phyloP scores from a whole-genome alignment of 305 asterid species.

The Fraxinus velutina region DNA sequence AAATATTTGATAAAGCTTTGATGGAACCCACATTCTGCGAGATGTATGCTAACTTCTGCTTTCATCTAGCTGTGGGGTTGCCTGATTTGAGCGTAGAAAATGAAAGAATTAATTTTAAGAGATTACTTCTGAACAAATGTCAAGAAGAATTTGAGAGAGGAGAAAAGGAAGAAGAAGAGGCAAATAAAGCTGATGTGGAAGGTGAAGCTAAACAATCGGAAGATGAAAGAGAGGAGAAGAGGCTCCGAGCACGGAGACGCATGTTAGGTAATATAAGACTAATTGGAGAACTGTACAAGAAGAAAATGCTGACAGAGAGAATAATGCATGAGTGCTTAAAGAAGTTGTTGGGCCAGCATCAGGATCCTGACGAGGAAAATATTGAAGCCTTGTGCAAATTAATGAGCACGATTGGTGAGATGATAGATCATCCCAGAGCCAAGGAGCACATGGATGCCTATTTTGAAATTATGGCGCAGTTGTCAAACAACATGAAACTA shows the following conservation, averaged over 20 bases:
- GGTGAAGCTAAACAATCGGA: conserved; percentile 58
- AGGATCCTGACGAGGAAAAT: conserved; percentile 76
- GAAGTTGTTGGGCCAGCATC: conserved; percentile 61
- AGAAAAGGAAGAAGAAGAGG: conserved; percentile 75
- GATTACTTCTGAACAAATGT: conserved; percentile 67
- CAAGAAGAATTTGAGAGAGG: conserved; percentile 85
- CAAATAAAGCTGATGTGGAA: conserved; percentile 55
- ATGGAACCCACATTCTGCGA: conserved; percentile 91
- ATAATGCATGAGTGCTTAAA: conserved; percentile 77
- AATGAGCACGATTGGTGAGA: conserved; percentile 82
- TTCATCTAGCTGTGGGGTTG: conserved; percentile 60
- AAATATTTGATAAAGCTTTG: conserved; percentile 82
- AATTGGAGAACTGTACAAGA: conserved; percentile 80
- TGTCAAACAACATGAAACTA: conserved; percentile 49
- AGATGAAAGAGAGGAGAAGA: conserved; percentile 64
- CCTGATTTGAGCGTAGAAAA: conserved; percentile 62
- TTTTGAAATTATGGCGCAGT: conserved; percentile 48
- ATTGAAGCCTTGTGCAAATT: conserved; percentile 77
- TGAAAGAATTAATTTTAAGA: conserved; percentile 64
- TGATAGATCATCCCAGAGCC: conserved; percentile 69
- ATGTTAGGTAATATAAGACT: conserved; percentile 83
- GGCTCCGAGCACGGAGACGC: conserved; percentile 53
- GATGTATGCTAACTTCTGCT: conserved; percentile 81
- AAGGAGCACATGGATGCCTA: conserved; percentile 62
- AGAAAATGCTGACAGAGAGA: conserved; percentile 73